Conservation (phyloP, 768 basidiomycete genomes). For the Leccinum longicurvipes region DNA sequence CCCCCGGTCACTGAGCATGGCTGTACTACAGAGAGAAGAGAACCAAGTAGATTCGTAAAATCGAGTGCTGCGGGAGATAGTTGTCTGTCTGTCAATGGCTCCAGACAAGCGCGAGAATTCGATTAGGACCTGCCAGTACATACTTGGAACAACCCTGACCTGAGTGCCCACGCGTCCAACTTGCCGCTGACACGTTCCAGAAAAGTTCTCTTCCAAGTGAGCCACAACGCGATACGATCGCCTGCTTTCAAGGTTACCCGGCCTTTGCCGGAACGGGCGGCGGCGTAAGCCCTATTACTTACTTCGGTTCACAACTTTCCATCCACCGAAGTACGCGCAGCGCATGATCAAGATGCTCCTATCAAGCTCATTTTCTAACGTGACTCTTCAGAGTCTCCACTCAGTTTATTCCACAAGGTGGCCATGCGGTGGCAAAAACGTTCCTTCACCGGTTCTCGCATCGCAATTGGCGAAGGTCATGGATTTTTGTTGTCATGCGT, state of each 20-base stretch:
- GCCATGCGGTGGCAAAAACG: neutral
- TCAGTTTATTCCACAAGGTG: constrained; percentile 2
- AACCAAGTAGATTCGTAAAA: too few relatives aligned
- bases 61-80: too few relatives aligned
- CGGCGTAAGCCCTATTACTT: neutral
- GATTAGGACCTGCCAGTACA: too few relatives aligned
- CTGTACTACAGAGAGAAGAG: too few relatives aligned
- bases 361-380: neutral
- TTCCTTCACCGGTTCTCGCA: too few relatives aligned
- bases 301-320: too few relatives aligned
- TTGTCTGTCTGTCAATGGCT: too few relatives aligned
- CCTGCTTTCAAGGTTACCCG: neutral
- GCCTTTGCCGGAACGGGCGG: neutral
- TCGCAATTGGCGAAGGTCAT: neutral
- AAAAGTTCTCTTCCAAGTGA: neutral
- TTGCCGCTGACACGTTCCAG: neutral
- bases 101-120: too few relatives aligned
- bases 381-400: neutral
- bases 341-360: neutral
- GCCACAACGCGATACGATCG: too few relatives aligned
- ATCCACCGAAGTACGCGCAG: neutral
- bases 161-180: neutral
- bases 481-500: neutral
- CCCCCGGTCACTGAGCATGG: too few relatives aligned
- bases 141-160: too few relatives aligned